These are phyloP conservation scores for Isabelozyma heimii DNA, from an alignment of 805 yeast species.

Conservation along the genomic window DNA sequence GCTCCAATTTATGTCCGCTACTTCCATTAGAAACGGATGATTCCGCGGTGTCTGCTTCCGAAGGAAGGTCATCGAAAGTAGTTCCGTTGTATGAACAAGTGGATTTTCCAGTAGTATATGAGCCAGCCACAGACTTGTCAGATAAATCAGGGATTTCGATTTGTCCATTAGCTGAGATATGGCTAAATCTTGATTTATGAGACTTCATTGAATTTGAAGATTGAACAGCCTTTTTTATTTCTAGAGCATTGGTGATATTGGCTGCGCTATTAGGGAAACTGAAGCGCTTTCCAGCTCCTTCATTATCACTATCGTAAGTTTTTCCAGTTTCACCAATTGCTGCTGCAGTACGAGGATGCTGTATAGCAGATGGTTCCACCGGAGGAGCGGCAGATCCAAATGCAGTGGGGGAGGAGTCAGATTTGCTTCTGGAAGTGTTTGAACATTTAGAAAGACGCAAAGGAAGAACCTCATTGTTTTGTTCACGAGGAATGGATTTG, in stretches of 20 bases:
- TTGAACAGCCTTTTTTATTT: constrained; percentile 10
- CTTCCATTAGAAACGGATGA: constrained; percentile 3
- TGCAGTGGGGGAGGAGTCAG: not conserved
- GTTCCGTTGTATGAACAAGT: constrained; percentile 17
- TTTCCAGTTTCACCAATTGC: not conserved
- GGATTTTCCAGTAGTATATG: constrained; percentile 8
- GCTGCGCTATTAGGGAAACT: constrained; percentile 34
- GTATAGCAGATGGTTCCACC: not conserved
- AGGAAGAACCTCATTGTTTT: not conserved
- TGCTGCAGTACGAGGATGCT: not conserved
- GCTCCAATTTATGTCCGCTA: constrained; percentile 18
- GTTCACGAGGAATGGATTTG: not conserved
- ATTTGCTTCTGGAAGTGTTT: not conserved
- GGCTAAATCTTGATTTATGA: constrained; percentile 13
- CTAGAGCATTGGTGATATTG: constrained; percentile 32
- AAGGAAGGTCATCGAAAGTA: constrained; percentile 21
- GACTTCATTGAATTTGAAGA: constrained; percentile 11
- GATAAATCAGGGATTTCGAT: constrained; percentile 42
- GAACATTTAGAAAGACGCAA: not conserved
- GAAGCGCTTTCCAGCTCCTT: constrained; percentile 34
- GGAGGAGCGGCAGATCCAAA: no score
- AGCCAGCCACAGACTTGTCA: constrained; percentile 13
- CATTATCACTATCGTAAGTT: constrained; percentile 21
- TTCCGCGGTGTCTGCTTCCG: constrained; percentile 17
- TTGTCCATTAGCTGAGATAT: constrained; percentile 24